These are phyloP conservation scores for Pharnaceum exiguum DNA, from an alignment of 148 eudicot species.

Conservation along the genomic window DNA sequence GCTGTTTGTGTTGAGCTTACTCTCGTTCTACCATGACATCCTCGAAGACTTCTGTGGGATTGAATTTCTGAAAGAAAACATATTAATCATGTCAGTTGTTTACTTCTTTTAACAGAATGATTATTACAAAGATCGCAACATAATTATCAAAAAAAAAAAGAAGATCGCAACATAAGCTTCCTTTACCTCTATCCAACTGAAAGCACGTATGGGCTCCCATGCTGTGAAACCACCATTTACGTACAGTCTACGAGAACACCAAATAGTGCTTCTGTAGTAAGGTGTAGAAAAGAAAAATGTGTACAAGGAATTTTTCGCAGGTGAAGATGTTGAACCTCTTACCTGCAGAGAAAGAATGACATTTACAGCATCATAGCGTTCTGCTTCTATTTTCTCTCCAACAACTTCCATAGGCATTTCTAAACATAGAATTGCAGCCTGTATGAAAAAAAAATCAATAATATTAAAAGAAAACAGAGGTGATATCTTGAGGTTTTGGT, in stretches of 20 bases:
- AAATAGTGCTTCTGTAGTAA: too few relatives aligned
- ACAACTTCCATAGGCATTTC: slow-evolving; percentile 36
- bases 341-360: slow-evolving; percentile 49
- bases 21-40: slow-evolving; percentile 37
- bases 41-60: slow-evolving; percentile 49
- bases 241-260: too few relatives aligned
- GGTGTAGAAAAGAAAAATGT: too few relatives aligned
- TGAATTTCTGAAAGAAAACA: slow-evolving; percentile 46
- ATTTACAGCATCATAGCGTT: slow-evolving; percentile 42
- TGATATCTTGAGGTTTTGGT: not conserved
- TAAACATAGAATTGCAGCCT: slow-evolving; percentile 15
- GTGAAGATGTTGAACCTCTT: too few relatives aligned
- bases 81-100: not conserved
- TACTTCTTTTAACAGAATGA: not conserved
- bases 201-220: slow-evolving; percentile 40
- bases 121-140: not conserved
- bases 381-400: slow-evolving; percentile 29
- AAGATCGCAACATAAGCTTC: too few relatives aligned
- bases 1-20: slow-evolving; percentile 5
- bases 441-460: not conserved
- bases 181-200: slow-evolving; percentile 51
- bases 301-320: too few relatives aligned
- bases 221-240: slow-evolving; percentile 47
- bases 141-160: not conserved
- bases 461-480: not conserved